Evolutionary conservation across 768 basidiomycete species (phyloP).

Genomic region (Clathrus columnatus): DNA sequence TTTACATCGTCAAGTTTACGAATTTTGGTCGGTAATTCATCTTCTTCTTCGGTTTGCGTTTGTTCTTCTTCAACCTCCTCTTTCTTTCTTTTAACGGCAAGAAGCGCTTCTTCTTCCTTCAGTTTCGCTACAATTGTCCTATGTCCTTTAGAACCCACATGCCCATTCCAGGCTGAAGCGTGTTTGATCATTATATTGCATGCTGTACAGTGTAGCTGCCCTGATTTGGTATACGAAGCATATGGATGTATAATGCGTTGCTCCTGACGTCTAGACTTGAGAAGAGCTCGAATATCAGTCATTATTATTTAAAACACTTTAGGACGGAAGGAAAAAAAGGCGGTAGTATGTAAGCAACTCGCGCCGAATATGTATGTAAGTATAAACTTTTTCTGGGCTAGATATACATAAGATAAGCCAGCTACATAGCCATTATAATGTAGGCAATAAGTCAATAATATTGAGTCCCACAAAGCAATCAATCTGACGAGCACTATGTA

Average conservation of each 20-base stretch:
- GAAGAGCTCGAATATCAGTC: constrained; percentile 74
- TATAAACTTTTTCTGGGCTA: too few relatives aligned
- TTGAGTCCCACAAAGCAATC: too few relatives aligned
- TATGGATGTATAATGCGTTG: constrained; percentile 62
- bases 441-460: too few relatives aligned
- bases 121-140: constrained; percentile 54
- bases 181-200: constrained; percentile 63
- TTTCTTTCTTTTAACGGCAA: constrained; percentile 18
- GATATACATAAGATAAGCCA: too few relatives aligned
- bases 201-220: constrained; percentile 61
- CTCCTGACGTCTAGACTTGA: constrained; percentile 61
- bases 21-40: constrained; percentile 11
- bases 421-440: too few relatives aligned
- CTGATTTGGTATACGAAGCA: constrained; percentile 55
- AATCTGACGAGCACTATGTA: too few relatives aligned
- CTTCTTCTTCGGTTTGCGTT: constrained; percentile 14
- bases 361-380: too few relatives aligned
- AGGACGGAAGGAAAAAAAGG: too few relatives aligned
- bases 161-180: constrained; percentile 80
- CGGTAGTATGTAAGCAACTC: too few relatives aligned
- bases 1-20: constrained; percentile 11
- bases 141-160: constrained; percentile 74
- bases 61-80: constrained; percentile 32
- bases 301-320: constrained; percentile 35
- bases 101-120: constrained; percentile 42